Base-by-base conservation (phyloP, 2,329 filamentous ascomycete species). In the Fusarium marasasianum region DNA sequence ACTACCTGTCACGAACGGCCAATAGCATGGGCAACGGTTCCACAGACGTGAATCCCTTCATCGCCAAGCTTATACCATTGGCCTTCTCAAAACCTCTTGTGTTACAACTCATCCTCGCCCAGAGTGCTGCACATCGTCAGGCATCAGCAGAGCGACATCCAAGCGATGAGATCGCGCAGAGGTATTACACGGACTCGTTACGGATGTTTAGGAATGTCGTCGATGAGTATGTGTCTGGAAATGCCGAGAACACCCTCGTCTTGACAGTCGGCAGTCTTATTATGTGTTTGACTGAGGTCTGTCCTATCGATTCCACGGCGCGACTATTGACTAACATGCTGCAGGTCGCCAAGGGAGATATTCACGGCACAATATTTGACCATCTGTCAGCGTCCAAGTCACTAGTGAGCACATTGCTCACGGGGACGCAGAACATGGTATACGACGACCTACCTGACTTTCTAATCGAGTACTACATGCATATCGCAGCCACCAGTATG, bases 1-100 rank as follows among this genome's bases (percentile, higher is more conserved):
- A 86, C 74, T 87, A 87, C 69, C 71, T 86, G 11, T 76, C 80
- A 4, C 83, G 83, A 4, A 87, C 85, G 1, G 82, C 84, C 22
- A 82, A 83, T 48, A 85, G 83, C 57, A 86, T 87, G 84, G 84
- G 83, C 38, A 87, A 87, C 61, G 85, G 84, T 2, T 84, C 85
- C 2, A 86, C 85, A 2, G 80, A 82, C 3, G 78, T 84, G 47
- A 87, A 87, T 48, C 85, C 85, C 1, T 86, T 86, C 56, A 77
- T 86, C 24, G 82, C 83, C 33, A 84, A 86, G 58, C 80, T 87
- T 31, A 81, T 87, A 9, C 85, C 85, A 0, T 67, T 87, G 5
- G 83, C 85, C 7, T 87, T 86, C 43, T 83, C 82, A 40, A 85
- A 84, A 54, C 82, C 85, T 6, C 80, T 87, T 1, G 80, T 86